A percentile compares a stretch with the other conserved stretches of the same genome.
These are phyloP conservation scores for Dunaliella sp. DNA, from an alignment of 139 green algal species.

Conservation along the genomic window DNA sequence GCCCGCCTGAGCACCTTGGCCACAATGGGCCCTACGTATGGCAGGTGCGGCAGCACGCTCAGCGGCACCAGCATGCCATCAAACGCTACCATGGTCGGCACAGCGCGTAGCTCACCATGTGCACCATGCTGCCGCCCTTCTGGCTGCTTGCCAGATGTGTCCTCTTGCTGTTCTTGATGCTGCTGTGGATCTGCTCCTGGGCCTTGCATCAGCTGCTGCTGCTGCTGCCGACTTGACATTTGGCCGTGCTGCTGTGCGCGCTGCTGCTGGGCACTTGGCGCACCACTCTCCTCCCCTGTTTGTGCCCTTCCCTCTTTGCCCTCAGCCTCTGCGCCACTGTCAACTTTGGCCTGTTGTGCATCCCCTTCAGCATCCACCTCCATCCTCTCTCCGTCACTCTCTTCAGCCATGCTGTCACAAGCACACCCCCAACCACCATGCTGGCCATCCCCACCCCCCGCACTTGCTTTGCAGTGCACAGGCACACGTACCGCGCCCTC, in stretches of 20 bases:
- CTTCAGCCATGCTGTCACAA: neutral
- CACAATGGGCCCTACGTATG: slow-evolving; percentile 15
- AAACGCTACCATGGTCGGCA: slow-evolving; percentile 30
- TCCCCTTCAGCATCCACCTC: neutral
- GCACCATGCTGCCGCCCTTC: too few relatives aligned
- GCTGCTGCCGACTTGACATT: neutral
- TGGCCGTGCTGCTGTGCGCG: neutral
- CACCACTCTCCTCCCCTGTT: slow-evolving; percentile 1
- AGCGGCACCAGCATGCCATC: slow-evolving; percentile 52
- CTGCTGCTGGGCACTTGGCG: neutral
- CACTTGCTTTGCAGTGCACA: too few relatives aligned
- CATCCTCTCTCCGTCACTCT: neutral
- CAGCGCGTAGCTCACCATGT: slow-evolving; percentile 10
- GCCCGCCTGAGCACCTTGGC: neutral
- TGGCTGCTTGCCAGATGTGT: neutral
- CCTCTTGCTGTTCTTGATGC: too few relatives aligned
- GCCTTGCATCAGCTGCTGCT: neutral
- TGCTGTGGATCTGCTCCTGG: neutral
- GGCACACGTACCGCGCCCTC: too few relatives aligned
- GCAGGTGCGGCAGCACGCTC: slow-evolving; percentile 40
- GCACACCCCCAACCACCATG: neutral
- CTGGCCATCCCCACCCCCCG: neutral
- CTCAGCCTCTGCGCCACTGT: too few relatives aligned
- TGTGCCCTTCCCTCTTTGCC: neutral
- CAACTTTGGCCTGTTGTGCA: too few relatives aligned